Base-by-base conservation (phyloP, 306 rosid species). In the Ormosia semicastrata region DNA sequence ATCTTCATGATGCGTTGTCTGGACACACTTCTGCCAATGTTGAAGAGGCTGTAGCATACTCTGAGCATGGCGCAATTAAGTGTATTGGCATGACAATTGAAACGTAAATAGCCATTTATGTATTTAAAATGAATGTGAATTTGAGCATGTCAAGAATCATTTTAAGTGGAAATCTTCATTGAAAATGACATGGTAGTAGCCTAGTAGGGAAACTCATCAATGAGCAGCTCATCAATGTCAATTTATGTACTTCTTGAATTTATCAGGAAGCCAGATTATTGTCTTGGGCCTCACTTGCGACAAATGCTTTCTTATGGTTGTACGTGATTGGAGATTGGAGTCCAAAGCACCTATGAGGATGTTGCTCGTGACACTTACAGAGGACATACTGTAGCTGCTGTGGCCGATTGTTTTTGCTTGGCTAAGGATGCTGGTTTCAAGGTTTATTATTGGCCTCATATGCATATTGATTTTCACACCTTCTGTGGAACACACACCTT, bases 381-480 rank as follows among this genome's bases (percentile, higher is more conserved):
- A 87, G 99, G 99, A 36, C 99, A 95, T 82, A 95, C 99, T 0
- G 97, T 92, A 72, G 97, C 97, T 78, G 96, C 98, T 71, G 99
- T 95, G 30, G 96, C 99, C 6, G 99, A 93, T 87, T 95, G 97
- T 77, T 95, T 95, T 88, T 92, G 88, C 88, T 77, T 95, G 85
- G 93, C 99, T 60, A 95, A 93, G 87, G 99, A 95, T 92, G 99
- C 99, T 50, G 98, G 98, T 83, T 95, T 93, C 86, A 95, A 95
- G 98, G 97, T 95, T 81, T 83, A 88, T 59, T 67, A 5, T 78
- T 44, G 40, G 11, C 37, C 52, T 37, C 47, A 1, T 24, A 24
- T 24, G 70, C 36, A 8, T 56, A 15, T 79, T 24, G 49, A 65
- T 64, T 62, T 74, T 44, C 40, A 59, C 34, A 17, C 17, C 36